Conservation (phyloP, 257 asterid genomes). For the Nicotiana attenuata region DNA sequence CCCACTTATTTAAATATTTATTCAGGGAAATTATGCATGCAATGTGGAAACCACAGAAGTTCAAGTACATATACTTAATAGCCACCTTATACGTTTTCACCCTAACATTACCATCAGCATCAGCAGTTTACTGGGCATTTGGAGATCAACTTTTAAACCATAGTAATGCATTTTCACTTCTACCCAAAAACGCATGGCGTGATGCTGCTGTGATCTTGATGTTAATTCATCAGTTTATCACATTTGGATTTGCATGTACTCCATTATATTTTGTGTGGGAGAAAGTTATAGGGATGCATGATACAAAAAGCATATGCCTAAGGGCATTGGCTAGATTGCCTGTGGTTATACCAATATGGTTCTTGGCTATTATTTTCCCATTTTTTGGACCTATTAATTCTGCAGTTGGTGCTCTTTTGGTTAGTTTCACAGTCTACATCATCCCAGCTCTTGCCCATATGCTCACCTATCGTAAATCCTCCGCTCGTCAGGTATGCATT, state of each 20-base stretch:
- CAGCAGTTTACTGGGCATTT: conserved; percentile 94
- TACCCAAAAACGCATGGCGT: conserved; percentile 65
- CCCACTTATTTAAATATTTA: not conserved
- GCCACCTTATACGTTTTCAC: conserved; percentile 93
- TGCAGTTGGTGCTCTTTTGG: conserved; percentile 90
- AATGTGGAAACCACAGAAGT: conserved; percentile 97
- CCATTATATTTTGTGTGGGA: conserved; percentile 97
- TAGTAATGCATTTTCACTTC: conserved; percentile 81
- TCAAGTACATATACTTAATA: conserved; percentile 75
- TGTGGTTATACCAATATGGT: conserved; percentile 91
- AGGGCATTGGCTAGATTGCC: conserved; percentile 89
- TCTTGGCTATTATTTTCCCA: conserved; percentile 90
- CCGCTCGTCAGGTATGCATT: conserved; percentile 67
- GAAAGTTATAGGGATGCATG: conserved; percentile 93
- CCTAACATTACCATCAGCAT: conserved; percentile 78
- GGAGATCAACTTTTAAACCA: conserved; percentile 82
- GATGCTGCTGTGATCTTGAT: conserved; percentile 85
- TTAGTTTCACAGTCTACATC: conserved; percentile 91
- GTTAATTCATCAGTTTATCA: conserved; percentile 97
- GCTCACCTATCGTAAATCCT: conserved; percentile 73
- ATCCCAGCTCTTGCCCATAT: conserved; percentile 88
- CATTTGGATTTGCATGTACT: conserved; percentile 92
- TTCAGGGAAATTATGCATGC: conserved; percentile 93
- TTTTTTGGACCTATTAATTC: conserved; percentile 94
- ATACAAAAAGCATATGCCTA: conserved; percentile 69